Evolutionary conservation across 2,329 filamentous ascomycete genomes (phyloP).

Genomic region (Biscogniauxia marginata): DNA sequence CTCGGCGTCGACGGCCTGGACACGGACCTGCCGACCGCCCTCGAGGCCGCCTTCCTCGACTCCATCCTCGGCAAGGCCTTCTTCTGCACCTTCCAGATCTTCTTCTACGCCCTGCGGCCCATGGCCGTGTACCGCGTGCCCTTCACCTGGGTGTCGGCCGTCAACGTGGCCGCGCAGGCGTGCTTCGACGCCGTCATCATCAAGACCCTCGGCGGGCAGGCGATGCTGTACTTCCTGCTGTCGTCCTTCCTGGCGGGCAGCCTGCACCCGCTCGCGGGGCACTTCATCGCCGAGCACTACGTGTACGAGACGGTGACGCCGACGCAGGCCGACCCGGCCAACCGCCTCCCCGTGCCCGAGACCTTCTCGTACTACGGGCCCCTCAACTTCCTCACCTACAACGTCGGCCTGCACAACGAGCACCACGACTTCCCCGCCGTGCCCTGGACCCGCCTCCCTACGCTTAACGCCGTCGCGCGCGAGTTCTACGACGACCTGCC

Average conservation of each 20-base stretch:
- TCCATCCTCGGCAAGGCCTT: constrained; percentile 96
- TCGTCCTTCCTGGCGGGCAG: constrained; percentile 92
- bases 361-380: constrained; percentile 97
- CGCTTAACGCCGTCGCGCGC: constrained; percentile 73
- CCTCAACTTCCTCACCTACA: constrained; percentile 91
- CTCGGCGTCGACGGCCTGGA: constrained; percentile 95
- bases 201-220: constrained; percentile 56
- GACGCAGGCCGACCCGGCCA: constrained; percentile 55
- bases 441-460: constrained; percentile 84
- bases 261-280: constrained; percentile 89
- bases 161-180: constrained; percentile 78
- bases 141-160: constrained; percentile 77
- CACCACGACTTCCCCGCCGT: constrained; percentile 98
- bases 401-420: constrained; percentile 97
- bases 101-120: constrained; percentile 95
- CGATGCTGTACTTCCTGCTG: constrained; percentile 79
- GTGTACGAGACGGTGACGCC: constrained; percentile 67
- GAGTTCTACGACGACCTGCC: constrained; percentile 93
- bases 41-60: constrained; percentile 91
- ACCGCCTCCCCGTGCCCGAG: constrained; percentile 73
- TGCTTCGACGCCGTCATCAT: constrained; percentile 73
- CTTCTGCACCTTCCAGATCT: constrained; percentile 98
- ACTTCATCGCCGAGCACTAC: constrained; percentile 98
- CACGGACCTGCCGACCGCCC: constrained; percentile 87
- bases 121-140: constrained; percentile 92